Evolutionary conservation across 2,329 filamentous ascomycete genomes (phyloP).

Genomic region (Colletotrichum caudatum): DNA sequence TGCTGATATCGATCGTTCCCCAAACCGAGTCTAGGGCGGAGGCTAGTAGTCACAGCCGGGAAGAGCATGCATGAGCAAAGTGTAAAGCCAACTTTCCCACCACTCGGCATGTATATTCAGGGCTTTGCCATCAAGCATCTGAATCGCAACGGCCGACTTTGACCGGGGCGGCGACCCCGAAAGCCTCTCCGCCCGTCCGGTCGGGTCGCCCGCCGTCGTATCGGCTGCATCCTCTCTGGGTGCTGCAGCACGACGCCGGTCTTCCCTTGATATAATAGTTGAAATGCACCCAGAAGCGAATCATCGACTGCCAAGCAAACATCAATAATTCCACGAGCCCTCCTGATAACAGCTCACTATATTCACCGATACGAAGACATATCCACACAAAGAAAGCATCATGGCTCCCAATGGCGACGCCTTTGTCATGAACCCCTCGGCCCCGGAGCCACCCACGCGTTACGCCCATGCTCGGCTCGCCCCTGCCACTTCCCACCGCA

Average conservation of each 20-base stretch:
- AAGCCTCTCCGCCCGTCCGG: background rate
- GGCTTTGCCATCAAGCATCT: background rate
- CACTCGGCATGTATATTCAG: background rate
- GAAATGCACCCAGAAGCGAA: background rate
- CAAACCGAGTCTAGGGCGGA: background rate
- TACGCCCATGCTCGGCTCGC: background rate
- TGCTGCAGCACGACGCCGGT: background rate
- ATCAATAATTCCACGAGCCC: background rate
- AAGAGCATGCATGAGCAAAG: background rate
- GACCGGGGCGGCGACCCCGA: background rate
- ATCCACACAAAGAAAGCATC: background rate
- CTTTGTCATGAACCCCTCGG: conserved; percentile 7
- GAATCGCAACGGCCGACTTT: background rate
- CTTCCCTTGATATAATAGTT: background rate
- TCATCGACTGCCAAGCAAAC: background rate
- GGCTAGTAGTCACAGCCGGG: background rate
- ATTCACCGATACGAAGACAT: background rate
- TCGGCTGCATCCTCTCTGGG: background rate
- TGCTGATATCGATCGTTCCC: background rate
- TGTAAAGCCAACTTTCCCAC: background rate
- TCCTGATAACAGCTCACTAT: background rate
- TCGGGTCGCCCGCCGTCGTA: background rate
- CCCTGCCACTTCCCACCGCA: conserved; percentile 48
- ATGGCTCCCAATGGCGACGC: conserved; percentile 2
- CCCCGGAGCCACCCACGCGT: background rate